These are phyloP conservation scores for Rhododendron molle DNA, from an alignment of 148 eudicot species.

Conservation along the genomic window DNA sequence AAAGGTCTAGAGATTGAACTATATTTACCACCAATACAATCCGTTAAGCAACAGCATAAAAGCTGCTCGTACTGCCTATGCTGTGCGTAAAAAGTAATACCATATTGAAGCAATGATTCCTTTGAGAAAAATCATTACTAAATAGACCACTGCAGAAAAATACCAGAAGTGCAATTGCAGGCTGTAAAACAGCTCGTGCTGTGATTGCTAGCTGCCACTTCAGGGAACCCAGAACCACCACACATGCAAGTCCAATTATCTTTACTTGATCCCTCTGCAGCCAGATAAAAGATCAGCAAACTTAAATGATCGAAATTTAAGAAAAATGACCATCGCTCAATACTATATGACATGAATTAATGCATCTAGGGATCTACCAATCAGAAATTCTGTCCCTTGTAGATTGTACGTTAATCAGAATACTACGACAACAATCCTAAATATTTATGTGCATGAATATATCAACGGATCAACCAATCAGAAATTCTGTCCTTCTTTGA, in stretches of 20 bases:
- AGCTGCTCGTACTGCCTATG: neutral
- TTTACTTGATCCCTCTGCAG: constrained; percentile 31
- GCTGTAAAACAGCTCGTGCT: constrained; percentile 58
- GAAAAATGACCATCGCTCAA: neutral
- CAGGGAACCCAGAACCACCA: constrained; percentile 43
- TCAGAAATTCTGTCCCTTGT: neutral
- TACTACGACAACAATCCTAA: neutral
- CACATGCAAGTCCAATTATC: constrained; percentile 66
- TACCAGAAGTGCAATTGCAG: constrained; percentile 88
- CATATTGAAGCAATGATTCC: neutral
- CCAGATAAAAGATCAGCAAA: constrained; percentile 6
- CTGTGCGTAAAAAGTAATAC: neutral
- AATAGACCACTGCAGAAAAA: constrained; percentile 1
- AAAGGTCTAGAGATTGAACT: neutral
- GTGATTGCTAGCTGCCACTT: constrained; percentile 33
- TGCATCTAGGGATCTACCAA: neutral
- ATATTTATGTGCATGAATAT: neutral
- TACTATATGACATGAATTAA: neutral
- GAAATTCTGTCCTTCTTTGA: neutral
- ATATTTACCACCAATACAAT: neutral
- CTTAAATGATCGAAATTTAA: neutral
- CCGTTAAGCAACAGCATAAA: neutral
- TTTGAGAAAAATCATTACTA: neutral
- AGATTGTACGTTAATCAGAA: neutral
- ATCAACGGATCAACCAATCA: neutral